Conservation (phyloP, 345 rosid species). For the Rhizophora mangle region DNA sequence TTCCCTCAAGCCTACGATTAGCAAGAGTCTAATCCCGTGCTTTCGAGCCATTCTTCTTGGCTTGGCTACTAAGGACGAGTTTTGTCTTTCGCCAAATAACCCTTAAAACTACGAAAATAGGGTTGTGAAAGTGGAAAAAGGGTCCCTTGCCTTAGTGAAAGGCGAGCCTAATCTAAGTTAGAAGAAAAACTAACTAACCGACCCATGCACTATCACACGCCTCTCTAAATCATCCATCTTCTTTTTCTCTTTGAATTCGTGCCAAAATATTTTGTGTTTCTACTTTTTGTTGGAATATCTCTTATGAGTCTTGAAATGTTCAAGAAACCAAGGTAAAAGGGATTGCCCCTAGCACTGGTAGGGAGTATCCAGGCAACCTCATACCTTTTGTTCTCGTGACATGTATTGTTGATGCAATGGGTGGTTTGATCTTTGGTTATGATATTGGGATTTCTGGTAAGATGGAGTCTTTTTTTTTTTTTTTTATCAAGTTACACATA, state of each 20-base stretch:
- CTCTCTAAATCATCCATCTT: slow-evolving; percentile 12
- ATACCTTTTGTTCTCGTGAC: slow-evolving; percentile 71
- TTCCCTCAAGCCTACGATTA: too few relatives aligned
- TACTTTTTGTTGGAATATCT: background rate
- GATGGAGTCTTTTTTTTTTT: background rate
- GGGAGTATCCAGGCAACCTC: slow-evolving; percentile 79
- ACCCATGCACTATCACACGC: slow-evolving; percentile 16
- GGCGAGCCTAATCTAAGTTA: too few relatives aligned
- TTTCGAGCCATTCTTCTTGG: too few relatives aligned
- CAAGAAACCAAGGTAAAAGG: background rate
- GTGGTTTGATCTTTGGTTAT: slow-evolving; percentile 94
- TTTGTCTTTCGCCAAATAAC: too few relatives aligned
- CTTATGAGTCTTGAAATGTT: background rate
- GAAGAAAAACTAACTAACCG: too few relatives aligned
- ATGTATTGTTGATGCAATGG: slow-evolving; percentile 95
- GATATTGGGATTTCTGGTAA: slow-evolving; percentile 95
- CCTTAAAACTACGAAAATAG: too few relatives aligned
- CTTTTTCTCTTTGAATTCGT: background rate
- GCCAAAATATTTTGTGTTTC: background rate
- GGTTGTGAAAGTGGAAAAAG: too few relatives aligned
- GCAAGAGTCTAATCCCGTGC: too few relatives aligned
- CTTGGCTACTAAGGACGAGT: too few relatives aligned
- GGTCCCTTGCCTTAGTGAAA: too few relatives aligned
- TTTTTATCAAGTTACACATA: too few relatives aligned
- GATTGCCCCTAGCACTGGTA: slow-evolving; percentile 42